Percentiles rank a stretch among this genome's conserved stretches.
phyloP scores from a whole-genome alignment of 2,329 filamentous ascomycete species.

The Beauveria varroae region DNA sequence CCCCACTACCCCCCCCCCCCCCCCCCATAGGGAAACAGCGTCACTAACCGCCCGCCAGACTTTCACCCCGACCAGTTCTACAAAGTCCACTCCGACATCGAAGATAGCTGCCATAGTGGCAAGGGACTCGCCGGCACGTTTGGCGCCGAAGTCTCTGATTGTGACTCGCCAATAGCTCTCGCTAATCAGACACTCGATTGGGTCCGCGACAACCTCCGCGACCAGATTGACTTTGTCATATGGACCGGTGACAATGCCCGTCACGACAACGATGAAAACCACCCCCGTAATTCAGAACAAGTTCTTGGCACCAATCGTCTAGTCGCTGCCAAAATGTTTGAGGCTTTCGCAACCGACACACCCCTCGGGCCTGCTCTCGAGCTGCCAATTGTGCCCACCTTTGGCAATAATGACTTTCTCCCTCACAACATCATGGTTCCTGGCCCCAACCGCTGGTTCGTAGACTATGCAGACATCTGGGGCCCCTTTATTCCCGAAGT shows the following conservation, averaged over 20 bases:
- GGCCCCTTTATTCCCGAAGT: constrained; percentile 80
- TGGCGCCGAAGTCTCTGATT: constrained; percentile 80
- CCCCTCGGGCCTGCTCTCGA: constrained; percentile 35
- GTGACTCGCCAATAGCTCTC: constrained; percentile 74
- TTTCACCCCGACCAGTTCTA: constrained; percentile 89
- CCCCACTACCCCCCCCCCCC: too few relatives aligned
- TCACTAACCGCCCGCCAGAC: constrained; percentile 46
- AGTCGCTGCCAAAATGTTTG: constrained; percentile 67
- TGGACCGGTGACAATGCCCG: constrained; percentile 90
- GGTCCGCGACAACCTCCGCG: constrained; percentile 70
- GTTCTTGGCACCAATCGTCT: constrained; percentile 71
- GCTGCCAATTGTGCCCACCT: constrained; percentile 79
- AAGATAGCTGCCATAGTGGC: constrained; percentile 70
- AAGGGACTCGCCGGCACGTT: constrained; percentile 71
- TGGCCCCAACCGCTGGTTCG: constrained; percentile 83
- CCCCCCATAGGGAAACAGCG: neutral
- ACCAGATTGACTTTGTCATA: constrained; percentile 79
- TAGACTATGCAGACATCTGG: constrained; percentile 73
- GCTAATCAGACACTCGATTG: constrained; percentile 86
- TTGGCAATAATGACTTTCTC: constrained; percentile 96
- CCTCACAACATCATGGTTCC: constrained; percentile 88
- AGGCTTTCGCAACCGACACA: constrained; percentile 56
- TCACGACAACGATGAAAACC: constrained; percentile 77
- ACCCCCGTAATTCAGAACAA: constrained; percentile 67
- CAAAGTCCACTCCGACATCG: constrained; percentile 66